Evolutionary conservation across 164 flowering plant genomes (phyloP), one percentile per base, ranked within the genome.

Genomic region (Hamamelis virginiana): DNA sequence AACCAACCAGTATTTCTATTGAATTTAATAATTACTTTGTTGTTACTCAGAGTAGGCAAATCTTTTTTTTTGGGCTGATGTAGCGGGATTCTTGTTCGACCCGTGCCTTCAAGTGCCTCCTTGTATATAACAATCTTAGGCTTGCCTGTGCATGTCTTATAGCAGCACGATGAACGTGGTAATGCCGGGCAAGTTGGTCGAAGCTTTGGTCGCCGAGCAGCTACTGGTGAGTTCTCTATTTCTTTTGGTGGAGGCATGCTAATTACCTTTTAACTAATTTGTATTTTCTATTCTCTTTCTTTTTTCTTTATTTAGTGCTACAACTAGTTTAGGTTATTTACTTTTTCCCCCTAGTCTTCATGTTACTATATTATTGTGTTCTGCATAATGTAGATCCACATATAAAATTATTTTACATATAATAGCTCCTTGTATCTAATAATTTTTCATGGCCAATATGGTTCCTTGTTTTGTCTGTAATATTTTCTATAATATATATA

Each of bases 141-240:
- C 83, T 80, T 92, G 80, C 89, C 86, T 84, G 84, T 90, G 81
- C 81, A 66, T 90, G 85, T 90, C 82, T 89, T 87, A 72, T 85
- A 77, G 84, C 97, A 95, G 98, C 96, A 91, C 67, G 92, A 92
- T 82, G 97, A 87, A 56, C 97, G 92, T 72, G 82, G 80, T 75
- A 82, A 69, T 85, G 80, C 91, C 60, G 81, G 85, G 79, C 91
- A 83, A 81, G 88, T 69, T 80, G 91, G 89, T 73, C 82, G 88
- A 80, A 82, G 82, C 77, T 71, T 68, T 67, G 69, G 79, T 64
- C 80, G 75, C 53, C 80, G 84, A 74, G 70, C 75, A 67, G 55
- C 80, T 70, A n/a, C 81, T 66, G 93, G 96, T 90, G 26, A 71
- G 82, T 67, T 53, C 65, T 28, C 44, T 51, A 66, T 58, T 13